phyloP scores from a whole-genome alignment of 106 monocot species.

The Allium cepa region DNA sequence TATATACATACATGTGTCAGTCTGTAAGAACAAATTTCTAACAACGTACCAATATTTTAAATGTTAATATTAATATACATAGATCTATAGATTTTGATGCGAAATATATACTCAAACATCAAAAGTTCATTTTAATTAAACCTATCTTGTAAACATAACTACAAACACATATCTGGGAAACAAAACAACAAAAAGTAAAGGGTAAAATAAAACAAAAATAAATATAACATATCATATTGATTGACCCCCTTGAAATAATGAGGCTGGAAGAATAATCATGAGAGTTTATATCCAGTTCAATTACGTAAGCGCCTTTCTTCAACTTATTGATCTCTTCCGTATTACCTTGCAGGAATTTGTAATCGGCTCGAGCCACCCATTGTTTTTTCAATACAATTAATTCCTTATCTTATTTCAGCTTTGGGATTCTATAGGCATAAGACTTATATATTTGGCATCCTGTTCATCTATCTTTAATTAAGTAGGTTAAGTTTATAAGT shows the following conservation, averaged over 20 bases:
- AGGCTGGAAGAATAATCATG: constrained; percentile 4
- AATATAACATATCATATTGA: constrained; percentile 3
- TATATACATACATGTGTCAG: no score
- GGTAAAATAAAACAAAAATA: no score
- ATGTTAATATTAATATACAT: not conserved
- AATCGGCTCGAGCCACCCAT: not conserved
- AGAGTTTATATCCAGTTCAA: constrained; percentile 4
- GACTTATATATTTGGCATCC: no score
- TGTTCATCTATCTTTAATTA: no score
- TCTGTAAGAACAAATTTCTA: no score
- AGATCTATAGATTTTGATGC: no score
- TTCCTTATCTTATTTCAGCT: no score
- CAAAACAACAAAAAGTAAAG: not conserved
- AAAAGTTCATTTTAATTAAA: no score
- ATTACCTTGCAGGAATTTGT: not conserved
- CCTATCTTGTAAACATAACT: no score
- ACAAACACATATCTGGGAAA: not conserved
- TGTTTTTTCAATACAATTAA: constrained; percentile 9
- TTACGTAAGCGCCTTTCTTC: not conserved
- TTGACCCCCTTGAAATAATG: constrained; percentile 3
- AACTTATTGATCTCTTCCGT: constrained; percentile 3
- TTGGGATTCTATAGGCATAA: no score
- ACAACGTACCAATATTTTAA: not conserved
- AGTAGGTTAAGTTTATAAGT: no score
- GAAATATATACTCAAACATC: no score